A percentile compares a stretch with the other conserved stretches of the same genome.
phyloP scores from a whole-genome alignment of 768 basidiomycete species.

The Dioszegia crocea region DNA sequence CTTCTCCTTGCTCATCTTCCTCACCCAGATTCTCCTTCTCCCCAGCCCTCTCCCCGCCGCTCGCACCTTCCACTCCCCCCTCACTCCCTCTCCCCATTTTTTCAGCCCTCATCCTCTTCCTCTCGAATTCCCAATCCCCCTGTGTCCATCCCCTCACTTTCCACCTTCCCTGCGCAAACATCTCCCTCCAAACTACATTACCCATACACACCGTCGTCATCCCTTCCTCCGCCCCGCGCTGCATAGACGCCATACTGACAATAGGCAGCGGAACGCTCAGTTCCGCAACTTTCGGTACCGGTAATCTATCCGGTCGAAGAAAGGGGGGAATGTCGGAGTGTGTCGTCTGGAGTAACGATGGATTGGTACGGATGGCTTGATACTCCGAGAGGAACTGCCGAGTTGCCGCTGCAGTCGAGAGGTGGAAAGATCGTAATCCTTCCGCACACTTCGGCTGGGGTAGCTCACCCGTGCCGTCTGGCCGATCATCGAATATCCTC shows the following conservation, averaged over 20 bases:
- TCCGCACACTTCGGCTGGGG: conserved; percentile 9
- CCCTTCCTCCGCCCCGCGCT: conserved; percentile 26
- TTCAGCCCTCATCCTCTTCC: not conserved
- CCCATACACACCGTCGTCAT: conserved; percentile 42
- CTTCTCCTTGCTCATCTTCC: not conserved
- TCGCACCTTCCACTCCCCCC: no score
- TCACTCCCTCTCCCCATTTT: not conserved
- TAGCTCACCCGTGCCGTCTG: not conserved
- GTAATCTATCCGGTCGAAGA: conserved; percentile 27
- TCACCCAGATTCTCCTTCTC: not conserved
- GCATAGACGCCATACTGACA: conserved; percentile 23
- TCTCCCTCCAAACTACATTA: conserved; percentile 30
- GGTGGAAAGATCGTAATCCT: conserved; percentile 15
- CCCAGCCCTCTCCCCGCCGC: not conserved
- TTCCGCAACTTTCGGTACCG: conserved; percentile 29
- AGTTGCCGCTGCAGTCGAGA: conserved; percentile 11
- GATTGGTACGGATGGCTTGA: not conserved
- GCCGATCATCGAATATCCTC: conserved; percentile 14
- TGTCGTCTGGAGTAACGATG: conserved; percentile 8
- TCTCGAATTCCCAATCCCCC: conserved; percentile 22
- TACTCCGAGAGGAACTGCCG: not conserved
- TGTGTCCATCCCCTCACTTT: conserved; percentile 31
- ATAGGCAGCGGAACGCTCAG: conserved; percentile 34
- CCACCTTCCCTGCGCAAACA: conserved; percentile 27
- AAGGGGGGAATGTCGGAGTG: conserved; percentile 20